A percentile compares a stretch with the other conserved stretches of the same genome.
These are phyloP conservation scores for Tulasnella sp. DNA, from an alignment of 768 basidiomycete species.

Conservation along the genomic window DNA sequence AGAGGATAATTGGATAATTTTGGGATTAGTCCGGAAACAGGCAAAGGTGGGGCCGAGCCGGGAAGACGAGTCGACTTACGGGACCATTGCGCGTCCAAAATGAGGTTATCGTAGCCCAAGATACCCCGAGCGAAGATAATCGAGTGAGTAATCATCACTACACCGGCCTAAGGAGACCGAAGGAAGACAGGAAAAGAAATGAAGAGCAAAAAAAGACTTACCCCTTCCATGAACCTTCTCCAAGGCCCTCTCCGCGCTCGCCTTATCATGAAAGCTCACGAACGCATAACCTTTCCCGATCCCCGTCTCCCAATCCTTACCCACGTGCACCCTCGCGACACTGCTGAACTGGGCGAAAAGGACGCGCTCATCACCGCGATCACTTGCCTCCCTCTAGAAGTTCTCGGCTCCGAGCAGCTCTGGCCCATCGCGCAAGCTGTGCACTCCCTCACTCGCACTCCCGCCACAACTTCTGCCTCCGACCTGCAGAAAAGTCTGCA, in stretches of 20 bases:
- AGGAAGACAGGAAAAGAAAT: background rate
- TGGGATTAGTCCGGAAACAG: too few relatives aligned
- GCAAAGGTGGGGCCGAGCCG: too few relatives aligned
- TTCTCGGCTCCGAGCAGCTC: conserved; percentile 14
- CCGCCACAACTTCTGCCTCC: background rate
- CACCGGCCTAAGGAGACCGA: background rate
- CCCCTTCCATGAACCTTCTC: conserved; percentile 86
- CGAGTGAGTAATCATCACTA: background rate
- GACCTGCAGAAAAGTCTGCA: conserved; percentile 10
- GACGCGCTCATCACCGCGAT: conserved; percentile 69
- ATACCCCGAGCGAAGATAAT: background rate
- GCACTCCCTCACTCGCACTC: conserved; percentile 9
- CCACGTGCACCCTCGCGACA: conserved; percentile 85
- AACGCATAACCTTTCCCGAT: conserved; percentile 96
- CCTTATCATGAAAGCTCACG: conserved; percentile 82
- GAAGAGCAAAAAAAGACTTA: conserved; percentile 3
- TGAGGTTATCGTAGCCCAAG: conserved; percentile 71
- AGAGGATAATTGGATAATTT: background rate
- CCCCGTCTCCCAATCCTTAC: conserved; percentile 88
- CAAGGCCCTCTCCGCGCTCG: conserved; percentile 76
- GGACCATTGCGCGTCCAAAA: conserved; percentile 58
- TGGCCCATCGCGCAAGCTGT: conserved; percentile 14
- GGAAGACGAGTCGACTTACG: conserved; percentile 38
- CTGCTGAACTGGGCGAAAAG: conserved; percentile 80
- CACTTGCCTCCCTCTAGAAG: conserved; percentile 5